A percentile compares a stretch with the other conserved stretches of the same genome.
Evolutionary conservation across 2,329 filamentous ascomycete species (phyloP).

Genomic region (Fusarium praegraminearum): DNA sequence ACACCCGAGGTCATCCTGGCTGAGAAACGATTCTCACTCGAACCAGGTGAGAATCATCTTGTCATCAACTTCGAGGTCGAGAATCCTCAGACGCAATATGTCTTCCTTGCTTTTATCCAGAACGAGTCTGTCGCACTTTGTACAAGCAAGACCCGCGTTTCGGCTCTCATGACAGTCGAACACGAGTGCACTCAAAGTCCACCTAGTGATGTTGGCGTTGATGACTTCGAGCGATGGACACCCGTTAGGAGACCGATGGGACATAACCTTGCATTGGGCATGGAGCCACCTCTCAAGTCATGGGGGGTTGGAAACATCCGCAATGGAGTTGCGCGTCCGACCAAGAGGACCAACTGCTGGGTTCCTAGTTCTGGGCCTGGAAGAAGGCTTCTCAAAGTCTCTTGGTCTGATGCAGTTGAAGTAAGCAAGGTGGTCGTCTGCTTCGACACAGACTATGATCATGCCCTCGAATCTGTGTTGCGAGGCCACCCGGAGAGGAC

Average conservation of each 20-base stretch:
- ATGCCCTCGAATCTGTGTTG: slow-evolving; percentile 14
- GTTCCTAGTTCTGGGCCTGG: not conserved
- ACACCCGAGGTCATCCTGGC: slow-evolving; percentile 9
- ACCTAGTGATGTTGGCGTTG: slow-evolving; percentile 10
- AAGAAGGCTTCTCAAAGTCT: not conserved
- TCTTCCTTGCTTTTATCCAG: slow-evolving; percentile 11
- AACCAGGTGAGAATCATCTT: slow-evolving; percentile 2
- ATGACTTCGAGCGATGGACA: slow-evolving; percentile 21
- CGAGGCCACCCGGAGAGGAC: slow-evolving; percentile 17
- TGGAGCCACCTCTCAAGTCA: not conserved
- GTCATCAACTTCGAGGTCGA: slow-evolving; percentile 5
- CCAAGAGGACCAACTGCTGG: slow-evolving; percentile 24
- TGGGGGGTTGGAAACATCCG: not conserved
- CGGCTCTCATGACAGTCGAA: slow-evolving; percentile 24
- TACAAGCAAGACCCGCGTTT: slow-evolving; percentile 8
- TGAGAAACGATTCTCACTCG: not conserved
- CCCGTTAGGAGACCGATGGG: slow-evolving; percentile 14
- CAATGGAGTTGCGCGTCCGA: slow-evolving; percentile 5
- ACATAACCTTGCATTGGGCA: not conserved
- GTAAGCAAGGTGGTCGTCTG: not conserved
- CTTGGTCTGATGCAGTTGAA: not conserved
- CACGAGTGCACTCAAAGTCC: slow-evolving; percentile 17
- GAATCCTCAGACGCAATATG: slow-evolving; percentile 22
- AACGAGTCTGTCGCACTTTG: slow-evolving; percentile 19
- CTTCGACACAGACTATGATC: slow-evolving; percentile 25